Evolutionary conservation across 805 yeast genomes (phyloP), one percentile per base, ranked within the genome.

Genomic region (Saturnispora serradocipensis): DNA sequence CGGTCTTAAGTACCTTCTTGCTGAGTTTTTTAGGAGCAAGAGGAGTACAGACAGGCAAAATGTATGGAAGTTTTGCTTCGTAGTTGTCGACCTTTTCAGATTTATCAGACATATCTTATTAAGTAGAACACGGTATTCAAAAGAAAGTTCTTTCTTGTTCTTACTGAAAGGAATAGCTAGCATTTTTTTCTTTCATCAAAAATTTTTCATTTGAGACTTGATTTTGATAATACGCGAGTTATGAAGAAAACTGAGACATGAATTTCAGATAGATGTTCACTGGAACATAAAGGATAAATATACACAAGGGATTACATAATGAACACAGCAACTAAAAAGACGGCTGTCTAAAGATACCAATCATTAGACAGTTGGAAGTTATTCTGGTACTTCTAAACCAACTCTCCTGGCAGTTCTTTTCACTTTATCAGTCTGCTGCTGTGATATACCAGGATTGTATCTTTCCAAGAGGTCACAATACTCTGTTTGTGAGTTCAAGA

Each of bases 11-110:
- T 16, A 91, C 84, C 72, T 91, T 93, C 73, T 93, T 93, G 76
- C 93, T 93, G 67, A 91, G 74, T 70, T 93, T 93, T 74, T 93
- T 93, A 43, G 96, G 81, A 15, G 99, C 99, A 61, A 93, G 77
- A 54, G 99, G 99, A 64, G 81, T 75, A 50, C 99, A 97, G 70
- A 93, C 91, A 51, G 96, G 85, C 59, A 93, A 76, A 53, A 86
- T 81, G 20, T 97, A 97, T 48, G 96, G 84, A 71, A 93, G 72
- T 72, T 97, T 83, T 64, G 78, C 77, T 56, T 93, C 99, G 72
- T 93, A 93, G 80, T 91, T 89, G 28, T 56, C 58, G 24, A 45
- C 52, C 43, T 51, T 52, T 28, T 55, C 58, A 25, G 52, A 49
- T 46, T 49, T 49, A 35, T 49, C 51, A 43, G 51, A 49, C 51